A percentile compares a stretch with the other conserved stretches of the same genome.
These are phyloP conservation scores for Pseudogymnoascus sp. DNA, from an alignment of 2,329 filamentous ascomycete species.

Conservation along the genomic window DNA sequence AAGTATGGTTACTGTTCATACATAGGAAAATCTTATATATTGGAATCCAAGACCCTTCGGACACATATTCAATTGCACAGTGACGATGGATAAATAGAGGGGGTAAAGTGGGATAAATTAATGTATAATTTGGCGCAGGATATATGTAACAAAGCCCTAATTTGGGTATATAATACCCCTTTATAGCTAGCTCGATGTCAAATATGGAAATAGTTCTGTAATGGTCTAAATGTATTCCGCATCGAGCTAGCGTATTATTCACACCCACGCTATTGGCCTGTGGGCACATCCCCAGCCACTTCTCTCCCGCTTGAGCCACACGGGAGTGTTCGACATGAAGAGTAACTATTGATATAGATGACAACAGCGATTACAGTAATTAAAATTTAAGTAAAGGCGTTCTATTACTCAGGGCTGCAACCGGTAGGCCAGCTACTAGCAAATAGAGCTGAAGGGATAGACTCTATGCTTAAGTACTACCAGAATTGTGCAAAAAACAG, in stretches of 20 bases:
- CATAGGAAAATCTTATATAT: not conserved
- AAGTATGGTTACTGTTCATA: not conserved
- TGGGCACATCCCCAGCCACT: not conserved
- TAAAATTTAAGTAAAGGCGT: no score
- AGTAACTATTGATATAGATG: no score
- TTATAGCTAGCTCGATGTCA: not conserved
- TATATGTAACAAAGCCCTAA: not conserved
- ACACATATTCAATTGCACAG: constrained; percentile 1
- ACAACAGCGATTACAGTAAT: no score
- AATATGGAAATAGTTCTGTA: not conserved
- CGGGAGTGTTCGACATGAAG: constrained; percentile 14
- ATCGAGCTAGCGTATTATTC: not conserved
- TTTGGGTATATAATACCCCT: not conserved
- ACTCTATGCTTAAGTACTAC: no score
- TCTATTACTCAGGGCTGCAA: no score
- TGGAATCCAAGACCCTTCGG: not conserved
- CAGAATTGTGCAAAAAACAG: no score
- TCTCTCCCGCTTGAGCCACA: not conserved
- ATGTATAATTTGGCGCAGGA: not conserved
- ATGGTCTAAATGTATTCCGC: not conserved
- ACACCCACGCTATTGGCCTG: not conserved
- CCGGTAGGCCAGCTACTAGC: no score
- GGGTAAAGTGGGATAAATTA: not conserved
- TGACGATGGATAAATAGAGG: not conserved
- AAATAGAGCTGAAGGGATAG: no score